A percentile compares a stretch with the other conserved stretches of the same genome.
These are phyloP conservation scores for Solanum sitiens DNA, from an alignment of 257 asterid species.

Conservation along the genomic window DNA sequence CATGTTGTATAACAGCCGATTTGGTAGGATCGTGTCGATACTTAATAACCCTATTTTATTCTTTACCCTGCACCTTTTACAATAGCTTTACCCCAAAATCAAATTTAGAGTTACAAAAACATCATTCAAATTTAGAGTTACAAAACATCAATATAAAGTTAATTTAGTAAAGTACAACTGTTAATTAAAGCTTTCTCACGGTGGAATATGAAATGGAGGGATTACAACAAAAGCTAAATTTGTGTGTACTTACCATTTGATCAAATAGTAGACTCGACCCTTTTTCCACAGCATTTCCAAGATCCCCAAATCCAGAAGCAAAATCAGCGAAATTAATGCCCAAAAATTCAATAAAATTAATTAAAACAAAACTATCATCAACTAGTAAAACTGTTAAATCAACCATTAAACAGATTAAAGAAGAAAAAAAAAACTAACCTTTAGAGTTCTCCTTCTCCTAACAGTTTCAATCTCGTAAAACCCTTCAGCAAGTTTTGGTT, in stretches of 20 bases:
- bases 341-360: not conserved
- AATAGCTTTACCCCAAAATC: not conserved
- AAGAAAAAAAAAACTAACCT: conserved; percentile 8
- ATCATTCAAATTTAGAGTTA: not conserved
- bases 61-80: not conserved
- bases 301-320: conserved; percentile 11
- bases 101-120: not conserved
- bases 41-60: not conserved
- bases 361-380: not conserved
- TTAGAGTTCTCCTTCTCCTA: conserved; percentile 17
- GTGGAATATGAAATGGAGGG: not conserved
- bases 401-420: not conserved
- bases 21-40: not conserved
- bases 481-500: conserved; percentile 30
- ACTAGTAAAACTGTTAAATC: not conserved
- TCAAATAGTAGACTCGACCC: conserved; percentile 84
- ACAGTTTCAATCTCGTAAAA: conserved; percentile 26
- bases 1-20: not conserved
- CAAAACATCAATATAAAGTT: not conserved
- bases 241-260: conserved; percentile 52
- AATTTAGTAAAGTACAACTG: not conserved
- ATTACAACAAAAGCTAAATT: not conserved
- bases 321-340: conserved; percentile 10
- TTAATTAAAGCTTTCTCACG: not conserved
- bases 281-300: conserved; percentile 33